Base-by-base conservation (phyloP, 208 protist species). In the Leishmania martiniquensis region DNA sequence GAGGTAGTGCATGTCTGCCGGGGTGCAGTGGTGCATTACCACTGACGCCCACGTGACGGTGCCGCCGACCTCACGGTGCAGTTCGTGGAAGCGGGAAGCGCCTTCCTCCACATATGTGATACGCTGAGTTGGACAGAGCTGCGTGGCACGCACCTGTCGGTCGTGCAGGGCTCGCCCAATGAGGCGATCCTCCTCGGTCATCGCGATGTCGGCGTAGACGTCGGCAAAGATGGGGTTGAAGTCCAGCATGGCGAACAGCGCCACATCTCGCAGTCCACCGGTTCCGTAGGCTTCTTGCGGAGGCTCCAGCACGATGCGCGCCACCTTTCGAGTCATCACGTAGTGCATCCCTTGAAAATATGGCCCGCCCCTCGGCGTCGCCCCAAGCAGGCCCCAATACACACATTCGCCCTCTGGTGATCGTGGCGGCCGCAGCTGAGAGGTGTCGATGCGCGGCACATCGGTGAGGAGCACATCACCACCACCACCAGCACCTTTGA, bases 351-450 rank as follows among this genome's bases (percentile, higher is more conserved):
- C 70, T n/a, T 25, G n/a, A 22, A 80, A 80, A 52, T 69, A 76
- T 51, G 68, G 37, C n/a, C 39, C 80, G 17, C 52, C n/a, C 44
- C 59, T 75, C 62, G 72, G 60, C 45, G 68, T 54, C 3, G 25
- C 15, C 4, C 65, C 73, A 73, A 83, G 45, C 20, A 51, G 77
- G 44, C 80, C 80, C 80, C 80, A 84, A 55, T 84, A 77, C 29
- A 80, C 54, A 44, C 80, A 80, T 54, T 78, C 74, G 34, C 34
- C 39, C 67, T 49, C 67, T 49, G 63, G 17, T 29, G 34, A 68
- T 2, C 13, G 63, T 29, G 39, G 2, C 63, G 17, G 39, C 37
- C 63, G 42, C 34, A 17, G 39, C 37, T 2, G 25, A 68, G 63
- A 45, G 2, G 60, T 25, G 17, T 13, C 22, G 47, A 15, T 6